Evolutionary conservation across 1,284 basidiomycete genomes (phyloP), one percentile per base, ranked within the genome.

Genomic region (Leccinum proximum): DNA sequence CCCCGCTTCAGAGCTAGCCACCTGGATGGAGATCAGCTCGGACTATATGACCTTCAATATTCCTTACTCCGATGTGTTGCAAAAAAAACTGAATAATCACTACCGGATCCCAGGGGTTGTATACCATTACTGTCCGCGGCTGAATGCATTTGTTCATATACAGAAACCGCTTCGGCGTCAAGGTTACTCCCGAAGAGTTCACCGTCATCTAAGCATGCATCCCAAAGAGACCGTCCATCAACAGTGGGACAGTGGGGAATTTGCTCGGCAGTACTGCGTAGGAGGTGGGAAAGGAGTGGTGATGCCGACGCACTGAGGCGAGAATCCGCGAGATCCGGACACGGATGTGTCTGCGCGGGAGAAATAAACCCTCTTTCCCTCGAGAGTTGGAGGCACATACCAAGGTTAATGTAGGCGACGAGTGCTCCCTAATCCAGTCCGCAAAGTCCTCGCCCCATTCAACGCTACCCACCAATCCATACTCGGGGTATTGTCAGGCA

Each of bases 361-460:
- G 35, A 45, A 64, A 26, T 16, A 35, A 45, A 22, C 38, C n/a
- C n/a, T 48, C n/a, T 48, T 48, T n/a, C n/a, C 45, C 45, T 48
- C 5, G n/a, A n/a, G 42, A 45, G 42, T n/a, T 45, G 16, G 42
- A 50, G 33, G 18, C 66, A 71, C 80, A 59, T 68, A 84, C 85
- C 88, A 26, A 88, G 75, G 75, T 96, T 96, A 64, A 93, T 77
- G 74, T 96, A 96, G 2, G 88, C 84, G 22, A 92, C 91, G 16
- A 88, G 67, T 92, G 81, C 60, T 83, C 76, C 63, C 79, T 75
- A 60, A 94, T 83, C 85, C 87, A 93, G 16, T 84, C 80, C 3
- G 84, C 77, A 71, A 93, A 94, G 74, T 94, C 91, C 73, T 94
- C 93, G 13, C 87, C 88, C 80, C 86, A 93, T 75, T 94, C 92